Conservation (phyloP, 805 yeast genomes). For the Tetrapisispora phaffii region DNA sequence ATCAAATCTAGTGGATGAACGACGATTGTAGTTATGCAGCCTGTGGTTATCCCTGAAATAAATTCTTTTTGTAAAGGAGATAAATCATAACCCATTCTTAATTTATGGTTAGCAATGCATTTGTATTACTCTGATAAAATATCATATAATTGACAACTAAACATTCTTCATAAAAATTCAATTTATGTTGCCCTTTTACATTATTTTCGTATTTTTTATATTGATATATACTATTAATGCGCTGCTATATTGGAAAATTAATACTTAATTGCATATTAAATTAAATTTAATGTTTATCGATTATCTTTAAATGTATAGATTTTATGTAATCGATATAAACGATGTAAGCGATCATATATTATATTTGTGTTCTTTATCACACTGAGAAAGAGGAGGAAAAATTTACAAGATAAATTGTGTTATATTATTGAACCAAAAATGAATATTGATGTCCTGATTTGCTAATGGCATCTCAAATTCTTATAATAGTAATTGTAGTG, state of each 20-base stretch:
- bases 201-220: too few species aligned
- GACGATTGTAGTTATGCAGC: slow-evolving; percentile 64
- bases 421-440: background rate
- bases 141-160: too few species aligned
- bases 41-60: slow-evolving; percentile 70
- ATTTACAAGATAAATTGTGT: background rate
- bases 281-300: too few species aligned
- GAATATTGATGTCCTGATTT: too few species aligned
- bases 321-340: background rate
- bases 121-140: too few species aligned
- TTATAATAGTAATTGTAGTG: slow-evolving; percentile 83
- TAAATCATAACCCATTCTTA: slow-evolving; percentile 1
- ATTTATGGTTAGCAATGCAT: background rate
- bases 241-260: background rate
- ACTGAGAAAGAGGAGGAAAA: background rate
- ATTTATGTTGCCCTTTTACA: too few species aligned
- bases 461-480: background rate
- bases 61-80: slow-evolving; percentile 40
- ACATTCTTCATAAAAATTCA: too few species aligned
- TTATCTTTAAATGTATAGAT: background rate
- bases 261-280: background rate
- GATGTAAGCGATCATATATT: background rate
- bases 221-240: too few species aligned
- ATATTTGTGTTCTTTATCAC: background rate
- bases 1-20: slow-evolving; percentile 87